These are phyloP conservation scores for Aspergillus intermedius DNA, from an alignment of 2,329 filamentous ascomycete genomes.

Conservation along the genomic window DNA sequence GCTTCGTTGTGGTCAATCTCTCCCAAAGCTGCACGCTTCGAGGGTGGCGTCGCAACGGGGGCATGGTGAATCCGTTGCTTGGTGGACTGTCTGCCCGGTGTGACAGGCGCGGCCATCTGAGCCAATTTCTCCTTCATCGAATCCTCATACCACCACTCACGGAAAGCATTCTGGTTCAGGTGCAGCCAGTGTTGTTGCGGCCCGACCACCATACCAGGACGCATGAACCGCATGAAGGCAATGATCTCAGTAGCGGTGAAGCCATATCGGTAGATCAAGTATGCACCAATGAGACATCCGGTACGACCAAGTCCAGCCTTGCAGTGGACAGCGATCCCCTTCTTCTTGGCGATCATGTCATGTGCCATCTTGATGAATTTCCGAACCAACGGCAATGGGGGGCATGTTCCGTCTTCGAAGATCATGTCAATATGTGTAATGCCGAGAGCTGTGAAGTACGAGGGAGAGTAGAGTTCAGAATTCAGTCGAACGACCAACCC, in stretches of 20 bases:
- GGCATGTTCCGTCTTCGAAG: conserved; percentile 96
- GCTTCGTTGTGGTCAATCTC: conserved; percentile 80
- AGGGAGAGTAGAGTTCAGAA: conserved; percentile 89
- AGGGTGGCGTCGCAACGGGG: conserved; percentile 75
- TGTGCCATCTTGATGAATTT: conserved; percentile 94
- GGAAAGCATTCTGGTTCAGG: conserved; percentile 90
- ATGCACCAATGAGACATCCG: conserved; percentile 92
- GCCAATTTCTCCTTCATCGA: conserved; percentile 75
- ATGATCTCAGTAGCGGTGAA: conserved; percentile 98
- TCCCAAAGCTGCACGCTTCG: conserved; percentile 77
- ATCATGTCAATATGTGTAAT: conserved; percentile 99
- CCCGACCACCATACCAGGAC: conserved; percentile 96
- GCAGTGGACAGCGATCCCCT: conserved; percentile 95
- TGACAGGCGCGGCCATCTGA: conserved; percentile 52
- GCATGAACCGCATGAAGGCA: conserved; percentile 98
- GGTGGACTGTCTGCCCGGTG: conserved; percentile 47
- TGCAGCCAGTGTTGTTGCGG: conserved; percentile 99
- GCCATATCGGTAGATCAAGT: conserved; percentile 92
- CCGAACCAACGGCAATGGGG: conserved; percentile 77
- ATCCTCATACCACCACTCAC: conserved; percentile 92
- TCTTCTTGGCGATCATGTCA: conserved; percentile 84
- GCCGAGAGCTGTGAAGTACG: conserved; percentile 92
- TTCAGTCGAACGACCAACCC: conserved; percentile 93
- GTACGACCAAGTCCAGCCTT: conserved; percentile 95
- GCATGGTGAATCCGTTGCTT: conserved; percentile 58